phyloP scores from a whole-genome alignment of 345 rosid genomes.

The Salix brachista region DNA sequence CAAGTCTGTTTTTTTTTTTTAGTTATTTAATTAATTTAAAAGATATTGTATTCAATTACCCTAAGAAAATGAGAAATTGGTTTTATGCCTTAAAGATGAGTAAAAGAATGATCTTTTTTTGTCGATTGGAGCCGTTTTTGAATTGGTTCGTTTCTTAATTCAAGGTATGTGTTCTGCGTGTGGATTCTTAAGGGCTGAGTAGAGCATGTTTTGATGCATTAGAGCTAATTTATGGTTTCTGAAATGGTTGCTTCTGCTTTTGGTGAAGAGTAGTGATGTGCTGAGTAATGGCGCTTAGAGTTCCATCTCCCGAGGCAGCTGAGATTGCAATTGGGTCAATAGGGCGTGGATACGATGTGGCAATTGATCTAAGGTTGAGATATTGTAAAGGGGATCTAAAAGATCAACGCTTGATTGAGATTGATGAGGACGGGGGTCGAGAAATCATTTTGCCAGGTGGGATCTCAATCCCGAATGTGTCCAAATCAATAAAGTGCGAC shows the following conservation, averaged over 20 bases:
- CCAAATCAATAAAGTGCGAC: slow-evolving; percentile 85
- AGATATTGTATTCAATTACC: too few relatives aligned
- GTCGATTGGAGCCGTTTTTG: too few relatives aligned
- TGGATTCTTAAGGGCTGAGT: neutral
- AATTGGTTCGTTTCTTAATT: too few relatives aligned
- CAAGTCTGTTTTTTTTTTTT: neutral
- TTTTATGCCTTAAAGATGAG: too few relatives aligned
- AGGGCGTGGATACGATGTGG: slow-evolving; percentile 84
- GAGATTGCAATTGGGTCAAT: slow-evolving; percentile 78
- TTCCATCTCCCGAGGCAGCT: slow-evolving; percentile 74
- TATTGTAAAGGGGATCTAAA: slow-evolving; percentile 62
- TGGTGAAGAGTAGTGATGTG: slow-evolving; percentile 28
- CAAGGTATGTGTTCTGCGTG: neutral
- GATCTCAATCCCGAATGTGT: slow-evolving; percentile 61
- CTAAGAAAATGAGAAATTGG: too few relatives aligned
- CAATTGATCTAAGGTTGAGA: slow-evolving; percentile 67
- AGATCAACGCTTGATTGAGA: slow-evolving; percentile 60
- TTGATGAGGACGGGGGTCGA: slow-evolving; percentile 48
- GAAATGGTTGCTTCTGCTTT: slow-evolving; percentile 2
- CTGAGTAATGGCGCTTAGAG: slow-evolving; percentile 67
- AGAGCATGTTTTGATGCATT: neutral
- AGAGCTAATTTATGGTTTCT: neutral
- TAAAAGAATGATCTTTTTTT: too few relatives aligned
- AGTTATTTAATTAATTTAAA: neutral
- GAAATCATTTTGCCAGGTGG: slow-evolving; percentile 86